Conservation (phyloP, 306 rosid species). For the Acacia confusa region DNA sequence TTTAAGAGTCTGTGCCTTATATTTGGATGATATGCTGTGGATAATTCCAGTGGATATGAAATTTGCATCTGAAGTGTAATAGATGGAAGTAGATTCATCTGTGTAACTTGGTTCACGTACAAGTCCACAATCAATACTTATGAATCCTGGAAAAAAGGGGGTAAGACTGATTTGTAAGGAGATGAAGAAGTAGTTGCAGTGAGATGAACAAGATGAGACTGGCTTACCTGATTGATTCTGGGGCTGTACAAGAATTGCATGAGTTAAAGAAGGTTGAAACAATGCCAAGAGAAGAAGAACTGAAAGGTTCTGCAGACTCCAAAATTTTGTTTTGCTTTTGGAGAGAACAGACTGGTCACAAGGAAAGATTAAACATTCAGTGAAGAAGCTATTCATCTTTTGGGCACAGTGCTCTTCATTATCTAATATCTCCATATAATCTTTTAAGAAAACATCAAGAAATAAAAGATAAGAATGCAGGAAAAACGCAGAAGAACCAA, state of each 20-base stretch:
- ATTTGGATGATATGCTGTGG: conserved; percentile 27
- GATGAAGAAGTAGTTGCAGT: not conserved
- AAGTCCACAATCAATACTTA: conserved; percentile 46
- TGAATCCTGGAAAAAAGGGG: conserved; percentile 30
- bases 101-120: conserved; percentile 39
- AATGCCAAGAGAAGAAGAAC: not conserved
- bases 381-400: not conserved
- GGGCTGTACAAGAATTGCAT: conserved; percentile 25
- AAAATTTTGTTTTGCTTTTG: not conserved
- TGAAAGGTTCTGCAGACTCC: not conserved
- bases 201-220: conserved; percentile 7
- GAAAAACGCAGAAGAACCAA: not conserved
- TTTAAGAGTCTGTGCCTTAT: conserved; percentile 17
- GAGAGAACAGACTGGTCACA: not conserved
- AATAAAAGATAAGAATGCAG: too few relatives aligned
- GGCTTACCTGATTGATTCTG: conserved; percentile 34
- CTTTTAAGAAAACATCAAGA: not conserved
- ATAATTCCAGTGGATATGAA: conserved; percentile 32
- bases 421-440: not conserved
- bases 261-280: conserved; percentile 16
- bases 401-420: not conserved
- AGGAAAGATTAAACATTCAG: not conserved
- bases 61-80: conserved; percentile 35
- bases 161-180: conserved; percentile 6
- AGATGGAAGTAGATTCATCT: conserved; percentile 37